Evolutionary conservation across 1,284 basidiomycete species (phyloP).

Genomic region (Quambalaria eucalypti): DNA sequence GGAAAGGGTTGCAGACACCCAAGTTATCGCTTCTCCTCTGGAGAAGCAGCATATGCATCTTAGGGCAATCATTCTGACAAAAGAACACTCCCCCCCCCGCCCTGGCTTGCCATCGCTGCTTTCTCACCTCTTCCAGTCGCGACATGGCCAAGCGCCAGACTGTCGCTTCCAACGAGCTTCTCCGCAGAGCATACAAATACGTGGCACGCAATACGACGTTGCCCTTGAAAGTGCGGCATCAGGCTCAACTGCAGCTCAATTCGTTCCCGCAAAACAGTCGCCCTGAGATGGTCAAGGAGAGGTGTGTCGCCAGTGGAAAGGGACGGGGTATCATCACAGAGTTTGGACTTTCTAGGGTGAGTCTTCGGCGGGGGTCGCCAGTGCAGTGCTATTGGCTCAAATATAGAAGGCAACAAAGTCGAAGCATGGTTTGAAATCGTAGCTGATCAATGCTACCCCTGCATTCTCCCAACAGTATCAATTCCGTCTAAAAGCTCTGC

Average conservation of each 20-base stretch:
- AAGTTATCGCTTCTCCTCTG: too few relatives aligned
- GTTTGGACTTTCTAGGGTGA: conserved; percentile 76
- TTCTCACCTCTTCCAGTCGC: too few relatives aligned
- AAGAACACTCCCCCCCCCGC: too few relatives aligned
- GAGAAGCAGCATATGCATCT: too few relatives aligned
- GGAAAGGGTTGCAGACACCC: too few relatives aligned
- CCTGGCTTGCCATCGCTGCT: too few relatives aligned
- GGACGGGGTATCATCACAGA: conserved; percentile 79
- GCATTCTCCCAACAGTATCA: conserved; percentile 58
- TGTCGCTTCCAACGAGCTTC: conserved; percentile 43
- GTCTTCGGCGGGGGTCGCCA: conserved; percentile 45
- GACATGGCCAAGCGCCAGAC: conserved; percentile 42
- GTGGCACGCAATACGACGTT: conserved; percentile 43
- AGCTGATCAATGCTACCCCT: not conserved
- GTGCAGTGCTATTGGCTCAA: not conserved
- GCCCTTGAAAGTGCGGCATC: conserved; percentile 66
- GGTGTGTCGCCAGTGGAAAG: conserved; percentile 72
- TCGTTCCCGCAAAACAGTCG: conserved; percentile 72
- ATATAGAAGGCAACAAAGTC: not conserved
- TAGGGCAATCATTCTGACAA: too few relatives aligned
- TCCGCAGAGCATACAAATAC: conserved; percentile 44
- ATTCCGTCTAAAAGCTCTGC: conserved; percentile 72
- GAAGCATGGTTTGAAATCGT: not conserved
- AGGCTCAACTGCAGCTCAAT: conserved; percentile 90
- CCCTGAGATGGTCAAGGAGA: conserved; percentile 74